These are phyloP conservation scores for Aspergillus homomorphus DNA, from an alignment of 495 filamentous ascomycete genomes.

Conservation along the genomic window DNA sequence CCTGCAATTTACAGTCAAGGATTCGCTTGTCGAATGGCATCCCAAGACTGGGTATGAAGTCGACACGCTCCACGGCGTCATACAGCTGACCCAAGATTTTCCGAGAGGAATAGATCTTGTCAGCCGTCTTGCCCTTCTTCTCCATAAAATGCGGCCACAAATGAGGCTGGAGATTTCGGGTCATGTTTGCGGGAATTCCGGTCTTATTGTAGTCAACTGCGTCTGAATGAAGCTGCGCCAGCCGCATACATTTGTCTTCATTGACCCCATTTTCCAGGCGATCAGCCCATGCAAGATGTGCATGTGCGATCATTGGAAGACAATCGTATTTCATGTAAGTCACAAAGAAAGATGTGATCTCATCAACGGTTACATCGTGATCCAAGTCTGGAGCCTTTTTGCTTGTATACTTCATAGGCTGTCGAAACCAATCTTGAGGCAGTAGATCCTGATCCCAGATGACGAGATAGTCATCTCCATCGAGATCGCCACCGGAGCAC, in stretches of 20 bases:
- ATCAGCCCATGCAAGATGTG: slow-evolving; percentile 81
- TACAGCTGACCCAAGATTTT: slow-evolving; percentile 83
- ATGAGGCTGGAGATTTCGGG: slow-evolving; percentile 52
- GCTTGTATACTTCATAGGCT: slow-evolving; percentile 70
- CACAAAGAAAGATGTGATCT: slow-evolving; percentile 83
- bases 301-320: slow-evolving; percentile 73
- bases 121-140: slow-evolving; percentile 50
- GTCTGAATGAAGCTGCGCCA: slow-evolving; percentile 81
- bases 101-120: slow-evolving; percentile 60
- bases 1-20: slow-evolving; percentile 55
- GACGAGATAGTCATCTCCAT: slow-evolving; percentile 93
- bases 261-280: slow-evolving; percentile 57
- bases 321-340: slow-evolving; percentile 90
- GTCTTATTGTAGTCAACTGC: slow-evolving; percentile 94
- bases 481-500: slow-evolving; percentile 94
- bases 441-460: slow-evolving; percentile 84
- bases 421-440: slow-evolving; percentile 63
- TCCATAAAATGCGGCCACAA: slow-evolving; percentile 93
- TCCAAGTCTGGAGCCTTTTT: slow-evolving; percentile 50
- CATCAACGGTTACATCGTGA: slow-evolving; percentile 59
- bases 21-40: slow-evolving; percentile 76
- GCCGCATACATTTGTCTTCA: slow-evolving; percentile 64
- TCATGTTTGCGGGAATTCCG: slow-evolving; percentile 71
- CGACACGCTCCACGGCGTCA: slow-evolving; percentile 62
- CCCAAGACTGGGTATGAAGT: slow-evolving; percentile 69